Base-by-base conservation (phyloP, 1,284 basidiomycete species). In the Pseudozyma sp. region DNA sequence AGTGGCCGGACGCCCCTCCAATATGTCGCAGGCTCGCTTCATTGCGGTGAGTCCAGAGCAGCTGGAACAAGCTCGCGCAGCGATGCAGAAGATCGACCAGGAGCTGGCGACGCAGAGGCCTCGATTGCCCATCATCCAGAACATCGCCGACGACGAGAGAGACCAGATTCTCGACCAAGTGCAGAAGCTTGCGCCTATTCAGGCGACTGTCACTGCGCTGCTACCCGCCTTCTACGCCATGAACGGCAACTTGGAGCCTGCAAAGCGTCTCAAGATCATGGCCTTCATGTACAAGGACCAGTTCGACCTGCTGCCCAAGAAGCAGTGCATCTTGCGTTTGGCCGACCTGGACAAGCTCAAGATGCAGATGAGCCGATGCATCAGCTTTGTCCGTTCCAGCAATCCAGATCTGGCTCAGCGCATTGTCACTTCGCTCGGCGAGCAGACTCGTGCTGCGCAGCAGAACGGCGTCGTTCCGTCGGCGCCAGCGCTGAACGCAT, bases 211-310 rank as follows among this genome's bases (percentile, higher is more conserved):
- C 29, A 70, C 77, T 1, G 79, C 79, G 0, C 61, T 83, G 39
- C 58, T 83, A 37, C 81, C 81, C 3, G 81, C 79, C 16, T 83
- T 83, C 50, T 77, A 78, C 37, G 81, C 81, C 13, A 82, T 83
- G 77, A 77, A 79, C 31, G 68, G 77, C 55, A 77, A 78, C 30
- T 34, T 83, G 16, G 81, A 82, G 47, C 71, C 81, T 3, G 79
- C 81, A 7, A 79, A 81, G 62, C 70, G 81, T 33, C 75, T 82
- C 48, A 83, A 82, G 62, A 80, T 82, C 40, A 83, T 83, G 81
- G 71, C 76, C 3, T 83, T 65, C 70, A 81, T 83, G 78, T 78
- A 82, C 68, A 71, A 78, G 44, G 81, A 83, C 50, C 81, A 83
- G 58, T 58, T 77, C 48, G 81, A 77, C 24, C 46, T 82, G 45